Percentiles rank a stretch among this genome's conserved stretches.
Conservation (phyloP, 75 land plant genomes). For the Chamaecyparis obtusa region DNA sequence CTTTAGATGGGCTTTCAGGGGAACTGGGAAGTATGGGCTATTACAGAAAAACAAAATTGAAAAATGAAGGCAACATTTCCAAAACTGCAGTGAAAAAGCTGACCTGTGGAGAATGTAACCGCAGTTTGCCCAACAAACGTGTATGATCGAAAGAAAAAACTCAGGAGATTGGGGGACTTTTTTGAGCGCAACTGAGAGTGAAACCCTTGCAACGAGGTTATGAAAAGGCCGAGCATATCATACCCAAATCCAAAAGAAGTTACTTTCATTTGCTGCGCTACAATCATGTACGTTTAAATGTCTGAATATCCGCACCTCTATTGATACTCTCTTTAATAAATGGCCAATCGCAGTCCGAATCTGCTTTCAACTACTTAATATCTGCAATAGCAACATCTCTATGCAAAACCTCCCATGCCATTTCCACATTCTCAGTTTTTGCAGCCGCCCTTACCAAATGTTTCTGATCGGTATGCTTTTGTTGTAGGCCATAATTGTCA, state of each 20-base stretch:
- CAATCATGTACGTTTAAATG: too few relatives aligned
- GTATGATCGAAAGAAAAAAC: not conserved
- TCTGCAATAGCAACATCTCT: too few relatives aligned
- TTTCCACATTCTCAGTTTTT: too few relatives aligned
- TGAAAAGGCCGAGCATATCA: not conserved
- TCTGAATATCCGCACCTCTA: too few relatives aligned
- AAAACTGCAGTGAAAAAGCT: not conserved
- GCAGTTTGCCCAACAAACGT: not conserved
- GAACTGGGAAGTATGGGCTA: constrained; percentile 48
- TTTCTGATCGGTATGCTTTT: too few relatives aligned
- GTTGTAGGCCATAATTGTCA: too few relatives aligned
- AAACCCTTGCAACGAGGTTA: not conserved
- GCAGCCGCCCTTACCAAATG: too few relatives aligned
- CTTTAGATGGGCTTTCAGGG: constrained; percentile 43
- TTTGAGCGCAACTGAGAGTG: not conserved
- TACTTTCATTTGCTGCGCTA: too few relatives aligned
- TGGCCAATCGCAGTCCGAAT: too few relatives aligned
- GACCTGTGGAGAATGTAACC: not conserved
- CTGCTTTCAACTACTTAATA: not conserved
- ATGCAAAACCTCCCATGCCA: too few relatives aligned
- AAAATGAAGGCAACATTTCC: not conserved
- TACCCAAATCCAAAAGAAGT: not conserved
- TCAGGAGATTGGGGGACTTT: not conserved
- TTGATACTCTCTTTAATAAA: too few relatives aligned
- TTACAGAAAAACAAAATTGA: not conserved